phyloP scores from a whole-genome alignment of 257 asterid species.

The Catharanthus roseus region DNA sequence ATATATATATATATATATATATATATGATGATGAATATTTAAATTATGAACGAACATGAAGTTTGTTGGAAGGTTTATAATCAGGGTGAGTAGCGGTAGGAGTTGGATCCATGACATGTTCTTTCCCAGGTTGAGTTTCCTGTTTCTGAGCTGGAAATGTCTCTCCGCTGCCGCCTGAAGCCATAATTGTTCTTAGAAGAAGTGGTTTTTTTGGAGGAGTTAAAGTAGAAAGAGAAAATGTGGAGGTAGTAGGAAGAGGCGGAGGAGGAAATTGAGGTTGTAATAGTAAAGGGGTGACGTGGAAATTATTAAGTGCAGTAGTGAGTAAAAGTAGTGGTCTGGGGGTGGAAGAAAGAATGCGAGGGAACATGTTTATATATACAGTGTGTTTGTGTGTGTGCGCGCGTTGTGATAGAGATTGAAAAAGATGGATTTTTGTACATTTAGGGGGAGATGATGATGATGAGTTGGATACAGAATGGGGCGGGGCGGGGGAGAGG shows the following conservation, averaged over 20 bases:
- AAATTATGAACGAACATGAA: constrained; percentile 25
- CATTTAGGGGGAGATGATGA: too few species aligned
- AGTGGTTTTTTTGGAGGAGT: too few species aligned
- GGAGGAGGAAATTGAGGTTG: not conserved
- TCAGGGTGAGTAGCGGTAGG: constrained; percentile 31
- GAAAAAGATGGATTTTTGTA: too few species aligned
- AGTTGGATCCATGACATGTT: constrained; percentile 66
- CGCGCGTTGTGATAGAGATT: too few species aligned
- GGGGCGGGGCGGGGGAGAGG: not conserved
- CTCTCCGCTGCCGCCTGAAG: constrained; percentile 30
- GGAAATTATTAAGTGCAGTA: not conserved
- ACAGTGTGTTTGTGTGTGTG: not conserved
- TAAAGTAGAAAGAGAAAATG: too few species aligned
- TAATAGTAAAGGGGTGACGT: not conserved
- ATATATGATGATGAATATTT: too few species aligned
- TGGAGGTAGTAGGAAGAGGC: too few species aligned
- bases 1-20: too few species aligned
- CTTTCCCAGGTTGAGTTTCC: constrained; percentile 71
- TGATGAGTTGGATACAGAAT: not conserved
- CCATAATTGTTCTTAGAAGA: too few species aligned
- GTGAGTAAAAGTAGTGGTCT: constrained; percentile 10
- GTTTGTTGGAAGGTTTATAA: constrained; percentile 65
- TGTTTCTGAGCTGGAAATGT: constrained; percentile 66
- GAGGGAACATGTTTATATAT: constrained; percentile 9
- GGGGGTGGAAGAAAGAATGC: constrained; percentile 10